A percentile compares a stretch with the other conserved stretches of the same genome.
phyloP scores from a whole-genome alignment of 495 filamentous ascomycete species.

The Aspergillus bertholletiae region DNA sequence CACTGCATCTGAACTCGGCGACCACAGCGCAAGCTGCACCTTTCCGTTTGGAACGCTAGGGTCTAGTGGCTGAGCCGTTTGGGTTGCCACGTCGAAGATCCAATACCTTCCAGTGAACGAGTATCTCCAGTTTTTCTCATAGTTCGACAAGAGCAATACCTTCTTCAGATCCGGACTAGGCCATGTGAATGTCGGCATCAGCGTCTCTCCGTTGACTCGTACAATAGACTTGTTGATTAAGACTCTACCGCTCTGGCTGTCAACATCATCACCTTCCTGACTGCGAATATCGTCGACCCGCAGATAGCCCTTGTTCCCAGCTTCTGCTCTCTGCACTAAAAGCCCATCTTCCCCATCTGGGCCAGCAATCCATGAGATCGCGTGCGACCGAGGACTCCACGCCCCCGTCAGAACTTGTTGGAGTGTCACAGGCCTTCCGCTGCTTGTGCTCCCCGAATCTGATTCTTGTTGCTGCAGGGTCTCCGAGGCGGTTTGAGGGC shows the following conservation, averaged over 20 bases:
- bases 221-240: constrained; percentile 72
- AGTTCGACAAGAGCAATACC: constrained; percentile 72
- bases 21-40: constrained; percentile 87
- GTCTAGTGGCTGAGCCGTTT: constrained; percentile 75
- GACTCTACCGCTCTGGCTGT: constrained; percentile 49
- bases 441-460: constrained; percentile 58
- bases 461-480: constrained; percentile 45
- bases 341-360: constrained; percentile 84
- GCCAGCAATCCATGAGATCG: constrained; percentile 84
- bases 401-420: constrained; percentile 71
- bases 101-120: constrained; percentile 83
- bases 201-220: constrained; percentile 45
- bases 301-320: constrained; percentile 61
- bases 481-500: constrained; percentile 19
- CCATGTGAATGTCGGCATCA: constrained; percentile 57
- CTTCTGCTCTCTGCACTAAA: constrained; percentile 62
- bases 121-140: constrained; percentile 78
- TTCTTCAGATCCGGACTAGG: constrained; percentile 82
- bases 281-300: constrained; percentile 82
- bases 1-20: constrained; percentile 78
- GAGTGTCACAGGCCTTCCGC: constrained; percentile 75
- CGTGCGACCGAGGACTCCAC: constrained; percentile 67
- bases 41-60: constrained; percentile 60
- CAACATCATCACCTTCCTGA: constrained; percentile 42
- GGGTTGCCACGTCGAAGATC: constrained; percentile 87